Evolutionary conservation across 2,329 filamentous ascomycete species (phyloP), one percentile per base, ranked within the genome.

Genomic region (Ceratocystiopsis sp.): DNA sequence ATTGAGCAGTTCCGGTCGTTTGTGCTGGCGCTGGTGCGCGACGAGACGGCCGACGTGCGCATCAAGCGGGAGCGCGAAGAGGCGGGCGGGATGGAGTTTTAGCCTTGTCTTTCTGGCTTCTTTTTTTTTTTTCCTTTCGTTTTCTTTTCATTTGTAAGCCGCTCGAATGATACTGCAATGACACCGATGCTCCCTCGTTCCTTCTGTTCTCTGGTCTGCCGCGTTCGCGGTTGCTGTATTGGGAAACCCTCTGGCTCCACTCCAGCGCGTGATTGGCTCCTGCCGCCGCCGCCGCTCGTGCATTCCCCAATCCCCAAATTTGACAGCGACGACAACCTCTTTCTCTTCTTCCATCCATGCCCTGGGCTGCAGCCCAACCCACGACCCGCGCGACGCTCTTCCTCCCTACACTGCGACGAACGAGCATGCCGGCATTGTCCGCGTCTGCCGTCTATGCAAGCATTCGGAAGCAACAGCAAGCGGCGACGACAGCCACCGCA

Each of bases 1-100:
- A 77, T 96, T 34, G 87, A 96, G 45, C 79, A 80, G 52, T 96
- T 98, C 61, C 73, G 82, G 51, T 71, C 69, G 1, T 93, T 95
- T 61, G 84, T 96, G 9, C 71, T 75, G 11, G 71, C 66, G 0
- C 59, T 98, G 44, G 69, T 95, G 59, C 87, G 80, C 59, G 89
- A 93, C 46, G 78, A 80, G 57, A 67, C 67, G 48, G 76, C 67
- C 44, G 76, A 66, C 45, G 56, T 60, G 5, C 65, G 59, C 50
- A 61, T 73, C 6, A 76, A 76, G 63, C 56, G 71, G 46, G 72
- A 76, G 56, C 60, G 71, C 19, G 69, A 71, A 3, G 68, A 69
- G 18, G 59, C 59, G 3, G 58, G 61, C 19, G 56, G 59, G 1
- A 68, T 74, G 66, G 69, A 75, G 21, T 75, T 75, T 56, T 74